Conservation (phyloP, 108 stramenopile species). For the Skeletonema marinoi region DNA sequence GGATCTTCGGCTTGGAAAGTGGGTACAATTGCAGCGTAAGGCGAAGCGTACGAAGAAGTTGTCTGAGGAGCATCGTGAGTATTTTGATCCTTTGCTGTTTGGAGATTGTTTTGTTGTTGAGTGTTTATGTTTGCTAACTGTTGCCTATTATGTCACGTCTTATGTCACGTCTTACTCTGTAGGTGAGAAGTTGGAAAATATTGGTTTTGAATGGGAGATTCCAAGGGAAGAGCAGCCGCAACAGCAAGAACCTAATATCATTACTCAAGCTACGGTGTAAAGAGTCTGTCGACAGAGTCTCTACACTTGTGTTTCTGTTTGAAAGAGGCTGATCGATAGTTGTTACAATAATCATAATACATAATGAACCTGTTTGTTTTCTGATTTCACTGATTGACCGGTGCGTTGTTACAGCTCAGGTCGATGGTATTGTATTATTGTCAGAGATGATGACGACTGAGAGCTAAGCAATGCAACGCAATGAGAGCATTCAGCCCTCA, state of each 20-base stretch:
- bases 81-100: background rate
- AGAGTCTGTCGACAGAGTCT: background rate
- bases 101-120: background rate
- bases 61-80: constrained; percentile 3
- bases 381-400: background rate
- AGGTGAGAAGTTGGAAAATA: background rate
- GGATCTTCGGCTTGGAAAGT: constrained; percentile 68
- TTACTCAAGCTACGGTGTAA: background rate
- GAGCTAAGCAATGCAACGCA: no score
- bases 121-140: background rate
- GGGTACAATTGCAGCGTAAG: constrained; percentile 58
- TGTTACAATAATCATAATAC: background rate
- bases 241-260: background rate
- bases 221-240: background rate
- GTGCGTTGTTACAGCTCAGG: no score
- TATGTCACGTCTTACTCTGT: background rate
- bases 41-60: constrained; percentile 11
- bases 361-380: background rate
- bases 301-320: background rate
- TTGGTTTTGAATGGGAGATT: background rate
- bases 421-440: no score
- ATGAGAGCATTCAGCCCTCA: no score
- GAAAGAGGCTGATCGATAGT: background rate
- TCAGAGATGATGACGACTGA: no score
- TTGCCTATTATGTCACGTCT: no score